Conservation (phyloP, 495 filamentous ascomycete genomes). For the Astrothelium subdiscretum region DNA sequence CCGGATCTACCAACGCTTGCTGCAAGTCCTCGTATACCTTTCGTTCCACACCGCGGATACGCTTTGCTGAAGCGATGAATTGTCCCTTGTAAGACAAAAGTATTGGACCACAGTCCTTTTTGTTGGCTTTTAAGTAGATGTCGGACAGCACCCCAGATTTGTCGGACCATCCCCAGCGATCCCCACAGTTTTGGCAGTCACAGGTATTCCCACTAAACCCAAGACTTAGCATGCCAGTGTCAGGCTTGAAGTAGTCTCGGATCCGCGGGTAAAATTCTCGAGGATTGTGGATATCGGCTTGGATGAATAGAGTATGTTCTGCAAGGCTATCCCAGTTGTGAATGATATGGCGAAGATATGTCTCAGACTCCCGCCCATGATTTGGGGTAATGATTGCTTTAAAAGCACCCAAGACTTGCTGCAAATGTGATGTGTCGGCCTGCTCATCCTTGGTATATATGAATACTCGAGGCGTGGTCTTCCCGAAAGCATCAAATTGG, state of each 20-base stretch:
- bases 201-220: conserved; percentile 27
- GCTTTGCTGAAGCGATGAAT: conserved; percentile 31
- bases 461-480: neutral
- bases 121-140: conserved; percentile 19
- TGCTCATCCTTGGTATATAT: neutral
- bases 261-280: conserved; percentile 27
- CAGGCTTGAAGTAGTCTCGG: conserved; percentile 27
- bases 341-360: conserved; percentile 36
- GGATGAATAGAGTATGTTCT: conserved; percentile 36
- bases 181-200: conserved; percentile 25
- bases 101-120: conserved; percentile 15
- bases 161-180: conserved; percentile 28
- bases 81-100: conserved; percentile 34
- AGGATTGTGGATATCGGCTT: conserved; percentile 32
- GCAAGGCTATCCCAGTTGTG: conserved; percentile 34
- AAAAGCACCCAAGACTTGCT: conserved; percentile 21
- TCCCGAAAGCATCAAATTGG: neutral
- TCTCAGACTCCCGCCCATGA: conserved; percentile 33
- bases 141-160: conserved; percentile 19
- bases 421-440: conserved; percentile 7
- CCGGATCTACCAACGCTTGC: conserved; percentile 23
- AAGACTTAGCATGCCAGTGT: conserved; percentile 33
- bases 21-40: conserved; percentile 24
- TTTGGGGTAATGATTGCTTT: conserved; percentile 27
- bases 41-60: conserved; percentile 28